A percentile compares a stretch with the other conserved stretches of the same genome.
Conservation (phyloP, 2,329 filamentous ascomycete species). For the Fusarium newnesense region DNA sequence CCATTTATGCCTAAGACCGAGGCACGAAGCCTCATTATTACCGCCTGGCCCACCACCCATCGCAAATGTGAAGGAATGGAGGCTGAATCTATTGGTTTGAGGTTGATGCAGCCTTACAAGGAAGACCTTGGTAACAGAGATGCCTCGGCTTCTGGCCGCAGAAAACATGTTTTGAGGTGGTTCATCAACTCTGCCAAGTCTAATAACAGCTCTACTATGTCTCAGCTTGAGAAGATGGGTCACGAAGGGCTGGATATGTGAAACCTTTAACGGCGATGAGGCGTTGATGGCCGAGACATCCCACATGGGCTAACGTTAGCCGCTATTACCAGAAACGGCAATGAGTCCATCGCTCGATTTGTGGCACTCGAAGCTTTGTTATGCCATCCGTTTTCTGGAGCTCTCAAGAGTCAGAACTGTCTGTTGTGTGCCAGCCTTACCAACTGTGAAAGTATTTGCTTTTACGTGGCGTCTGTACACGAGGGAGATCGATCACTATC, state of each 20-base stretch:
- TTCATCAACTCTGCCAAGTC: not conserved
- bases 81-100: slow-evolving; percentile 13
- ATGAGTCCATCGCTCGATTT: slow-evolving; percentile 25
- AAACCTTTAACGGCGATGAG: slow-evolving; percentile 30
- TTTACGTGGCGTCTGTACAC: slow-evolving; percentile 7
- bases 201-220: not conserved
- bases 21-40: not conserved
- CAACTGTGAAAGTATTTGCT: slow-evolving; percentile 6
- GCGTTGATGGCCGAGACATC: slow-evolving; percentile 31
- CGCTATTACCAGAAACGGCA: slow-evolving; percentile 31
- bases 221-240: slow-evolving; percentile 20
- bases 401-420: not conserved
- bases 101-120: slow-evolving; percentile 2
- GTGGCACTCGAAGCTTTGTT: slow-evolving; percentile 21
- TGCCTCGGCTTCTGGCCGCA: not conserved
- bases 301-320: slow-evolving; percentile 30
- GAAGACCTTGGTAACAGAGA: not conserved
- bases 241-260: slow-evolving; percentile 11
- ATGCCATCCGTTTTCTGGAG: not conserved
- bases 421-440: slow-evolving; percentile 24
- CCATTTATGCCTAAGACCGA: not conserved
- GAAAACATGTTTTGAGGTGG: not conserved
- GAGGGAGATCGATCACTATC: not conserved
- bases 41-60: not conserved
- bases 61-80: slow-evolving; percentile 2